Conservation (phyloP, 2,329 filamentous ascomycete species). For the Alternaria longipes region DNA sequence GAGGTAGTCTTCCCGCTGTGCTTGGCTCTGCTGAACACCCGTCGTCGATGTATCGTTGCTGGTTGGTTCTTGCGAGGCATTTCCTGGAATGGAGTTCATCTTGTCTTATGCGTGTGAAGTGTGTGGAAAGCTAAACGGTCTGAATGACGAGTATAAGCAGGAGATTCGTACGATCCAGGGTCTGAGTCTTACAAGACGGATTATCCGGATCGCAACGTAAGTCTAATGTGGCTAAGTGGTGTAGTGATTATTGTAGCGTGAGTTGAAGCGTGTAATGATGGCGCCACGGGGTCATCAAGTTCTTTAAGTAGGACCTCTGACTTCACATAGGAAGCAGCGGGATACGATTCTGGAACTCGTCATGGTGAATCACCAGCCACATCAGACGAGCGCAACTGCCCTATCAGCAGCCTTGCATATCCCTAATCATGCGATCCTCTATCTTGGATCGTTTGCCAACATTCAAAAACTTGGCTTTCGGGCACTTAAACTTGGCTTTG, state of each 20-base stretch:
- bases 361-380: slow-evolving; percentile 7
- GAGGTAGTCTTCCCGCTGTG: slow-evolving; percentile 22
- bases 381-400: not conserved
- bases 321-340: not conserved
- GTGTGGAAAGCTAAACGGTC: not conserved
- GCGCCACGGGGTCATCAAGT: not conserved
- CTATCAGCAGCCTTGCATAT: not conserved
- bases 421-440: not conserved
- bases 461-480: slow-evolving; percentile 22
- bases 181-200: not conserved
- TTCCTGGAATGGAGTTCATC: slow-evolving; percentile 14
- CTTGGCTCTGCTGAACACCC: slow-evolving; percentile 4
- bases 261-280: not conserved
- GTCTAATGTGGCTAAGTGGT: not conserved
- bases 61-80: slow-evolving; percentile 7
- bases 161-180: not conserved
- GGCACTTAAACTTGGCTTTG: slow-evolving; percentile 20
- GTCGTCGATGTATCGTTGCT: slow-evolving; percentile 7
- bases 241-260: not conserved
- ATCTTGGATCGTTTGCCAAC: not conserved
- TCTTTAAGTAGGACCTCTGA: not conserved
- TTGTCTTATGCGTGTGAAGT: not conserved
- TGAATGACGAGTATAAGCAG: not conserved
- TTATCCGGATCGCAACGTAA: not conserved
- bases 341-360: slow-evolving; percentile 1